Evolutionary conservation across 768 basidiomycete species (phyloP).

Genomic region (Mycena maculata): DNA sequence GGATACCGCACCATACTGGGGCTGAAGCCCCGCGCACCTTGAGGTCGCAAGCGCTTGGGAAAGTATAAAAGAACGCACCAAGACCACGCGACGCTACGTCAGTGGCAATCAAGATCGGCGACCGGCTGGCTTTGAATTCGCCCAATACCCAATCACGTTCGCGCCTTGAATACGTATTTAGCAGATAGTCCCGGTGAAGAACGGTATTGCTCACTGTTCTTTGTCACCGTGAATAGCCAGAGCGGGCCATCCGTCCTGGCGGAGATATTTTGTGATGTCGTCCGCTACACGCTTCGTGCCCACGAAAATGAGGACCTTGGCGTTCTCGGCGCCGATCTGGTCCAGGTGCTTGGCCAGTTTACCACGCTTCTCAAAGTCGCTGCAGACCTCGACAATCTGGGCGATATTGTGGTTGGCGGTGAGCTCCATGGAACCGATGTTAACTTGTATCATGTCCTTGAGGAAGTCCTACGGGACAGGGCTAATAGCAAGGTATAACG

Average conservation of each 20-base stretch:
- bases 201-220: conserved; percentile 80
- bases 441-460: conserved; percentile 96
- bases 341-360: conserved; percentile 98
- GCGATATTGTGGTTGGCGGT: conserved; percentile 98
- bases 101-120: conserved; percentile 97
- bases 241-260: conserved; percentile 99
- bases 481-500: conserved; percentile 4
- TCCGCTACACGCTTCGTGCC: conserved; percentile 98
- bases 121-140: conserved; percentile 98
- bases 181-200: background rate
- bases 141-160: conserved; percentile 99
- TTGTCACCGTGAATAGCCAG: conserved; percentile 99
- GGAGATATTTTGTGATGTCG: conserved; percentile 97
- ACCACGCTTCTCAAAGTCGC: conserved; percentile 96
- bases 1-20: conserved; percentile 42
- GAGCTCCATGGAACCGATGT: conserved; percentile 98
- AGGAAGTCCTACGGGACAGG: conserved; percentile 82
- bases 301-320: conserved; percentile 98
- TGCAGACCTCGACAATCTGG: conserved; percentile 96
- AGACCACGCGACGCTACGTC: conserved; percentile 99
- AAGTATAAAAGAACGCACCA: conserved; percentile 79
- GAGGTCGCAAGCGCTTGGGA: conserved; percentile 58
- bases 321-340: conserved; percentile 95
- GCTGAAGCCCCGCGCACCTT: conserved; percentile 38
- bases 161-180: conserved; percentile 60